These are phyloP conservation scores for Xylariales sp. DNA, from an alignment of 2,329 filamentous ascomycete species.

Conservation along the genomic window DNA sequence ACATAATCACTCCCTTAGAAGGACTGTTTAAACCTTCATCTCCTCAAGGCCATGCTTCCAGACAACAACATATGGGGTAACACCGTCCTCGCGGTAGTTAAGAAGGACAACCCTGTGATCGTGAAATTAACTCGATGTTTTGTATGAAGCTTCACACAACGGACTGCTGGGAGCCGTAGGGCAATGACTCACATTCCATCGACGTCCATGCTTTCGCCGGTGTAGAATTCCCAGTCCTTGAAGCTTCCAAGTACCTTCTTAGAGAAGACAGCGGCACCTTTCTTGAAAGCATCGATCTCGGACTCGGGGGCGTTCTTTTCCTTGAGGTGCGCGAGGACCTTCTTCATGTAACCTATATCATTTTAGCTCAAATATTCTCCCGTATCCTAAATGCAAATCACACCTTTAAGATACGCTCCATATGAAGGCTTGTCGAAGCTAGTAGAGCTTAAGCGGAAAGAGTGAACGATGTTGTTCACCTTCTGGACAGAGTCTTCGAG, in stretches of 20 bases:
- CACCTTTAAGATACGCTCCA: conserved; percentile 86
- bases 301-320: conserved; percentile 71
- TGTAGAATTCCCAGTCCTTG: conserved; percentile 96
- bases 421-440: conserved; percentile 89
- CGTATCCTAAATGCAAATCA: conserved; percentile 40
- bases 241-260: conserved; percentile 86
- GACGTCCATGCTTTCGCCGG: conserved; percentile 90
- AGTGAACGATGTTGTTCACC: conserved; percentile 94
- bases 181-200: conserved; percentile 83
- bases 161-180: background rate
- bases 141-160: background rate
- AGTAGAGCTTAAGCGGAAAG: conserved; percentile 87
- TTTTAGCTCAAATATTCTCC: conserved; percentile 23
- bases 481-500: conserved; percentile 75
- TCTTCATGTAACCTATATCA: conserved; percentile 85
- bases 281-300: conserved; percentile 82
- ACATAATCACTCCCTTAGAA: conserved; percentile 13
- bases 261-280: conserved; percentile 76
- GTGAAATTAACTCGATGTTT: conserved; percentile 31
- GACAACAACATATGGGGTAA: conserved; percentile 87
- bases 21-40: conserved; percentile 83
- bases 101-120: conserved; percentile 80
- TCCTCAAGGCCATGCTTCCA: conserved; percentile 95
- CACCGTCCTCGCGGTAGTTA: conserved; percentile 97
- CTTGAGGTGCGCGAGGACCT: conserved; percentile 77